Evolutionary conservation across 1,139 yeast species (phyloP).

Genomic region (Hyphopichia burtonii): DNA sequence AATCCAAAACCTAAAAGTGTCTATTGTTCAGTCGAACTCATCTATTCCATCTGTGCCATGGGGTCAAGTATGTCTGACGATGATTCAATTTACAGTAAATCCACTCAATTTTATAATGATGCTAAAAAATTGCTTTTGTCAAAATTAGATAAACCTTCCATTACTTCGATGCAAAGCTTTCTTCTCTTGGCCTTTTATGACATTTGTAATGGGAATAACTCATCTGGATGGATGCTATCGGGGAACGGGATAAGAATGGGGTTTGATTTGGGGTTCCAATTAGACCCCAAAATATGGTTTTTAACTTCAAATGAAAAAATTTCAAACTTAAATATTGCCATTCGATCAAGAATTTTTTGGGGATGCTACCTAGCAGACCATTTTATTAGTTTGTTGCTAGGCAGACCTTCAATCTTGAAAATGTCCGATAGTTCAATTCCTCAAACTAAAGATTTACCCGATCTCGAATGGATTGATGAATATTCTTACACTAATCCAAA

Average conservation of each 20-base stretch:
- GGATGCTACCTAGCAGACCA: slow-evolving; percentile 67
- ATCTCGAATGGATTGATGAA: slow-evolving; percentile 55
- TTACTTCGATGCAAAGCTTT: slow-evolving; percentile 49
- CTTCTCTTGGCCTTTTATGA: slow-evolving; percentile 55
- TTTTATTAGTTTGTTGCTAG: slow-evolving; percentile 56
- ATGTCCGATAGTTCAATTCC: slow-evolving; percentile 60
- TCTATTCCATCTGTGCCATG: slow-evolving; percentile 55
- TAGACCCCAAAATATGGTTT: slow-evolving; percentile 62
- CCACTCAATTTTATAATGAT: slow-evolving; percentile 43
- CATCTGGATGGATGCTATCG: slow-evolving; percentile 61
- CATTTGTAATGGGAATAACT: slow-evolving; percentile 54
- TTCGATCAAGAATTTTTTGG: slow-evolving; percentile 64
- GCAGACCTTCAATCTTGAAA: slow-evolving; percentile 58
- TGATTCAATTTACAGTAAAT: slow-evolving; percentile 35
- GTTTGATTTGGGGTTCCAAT: slow-evolving; percentile 61
- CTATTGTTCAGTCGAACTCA: slow-evolving; percentile 53
- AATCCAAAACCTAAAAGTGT: slow-evolving; percentile 45
- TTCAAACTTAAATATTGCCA: slow-evolving; percentile 46
- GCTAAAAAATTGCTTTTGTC: slow-evolving; percentile 44
- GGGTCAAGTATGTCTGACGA: slow-evolving; percentile 52
- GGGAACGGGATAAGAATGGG: slow-evolving; percentile 68
- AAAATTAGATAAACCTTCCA: slow-evolving; percentile 39
- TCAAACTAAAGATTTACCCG: slow-evolving; percentile 61
- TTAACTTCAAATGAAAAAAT: slow-evolving; percentile 28
- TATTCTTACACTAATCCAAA: slow-evolving; percentile 33